Evolutionary conservation across 306 rosid genomes (phyloP).

Genomic region (barrel medic (Medicago truncatula)): DNA sequence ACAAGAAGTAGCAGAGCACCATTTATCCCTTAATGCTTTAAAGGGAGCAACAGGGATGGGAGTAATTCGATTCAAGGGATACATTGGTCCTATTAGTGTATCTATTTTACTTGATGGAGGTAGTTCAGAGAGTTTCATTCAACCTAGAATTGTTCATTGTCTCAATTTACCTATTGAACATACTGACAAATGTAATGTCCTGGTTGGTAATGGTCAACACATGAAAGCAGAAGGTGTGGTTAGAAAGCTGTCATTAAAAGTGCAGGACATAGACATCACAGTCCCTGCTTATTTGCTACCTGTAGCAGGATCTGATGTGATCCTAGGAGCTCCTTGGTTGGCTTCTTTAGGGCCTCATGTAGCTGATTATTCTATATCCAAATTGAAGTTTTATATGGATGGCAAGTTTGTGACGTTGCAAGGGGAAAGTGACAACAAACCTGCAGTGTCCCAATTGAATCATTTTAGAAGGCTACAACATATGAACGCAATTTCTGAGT

Average conservation of each 20-base stretch:
- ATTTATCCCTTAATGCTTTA: neutral
- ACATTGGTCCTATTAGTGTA: neutral
- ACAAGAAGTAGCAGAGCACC: neutral
- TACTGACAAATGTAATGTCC: neutral
- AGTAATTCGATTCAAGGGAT: neutral
- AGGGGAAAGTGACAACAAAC: no score
- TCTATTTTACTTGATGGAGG: neutral
- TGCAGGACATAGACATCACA: no score
- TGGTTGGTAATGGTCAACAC: neutral
- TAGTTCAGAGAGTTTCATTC: neutral
- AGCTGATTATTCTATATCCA: neutral
- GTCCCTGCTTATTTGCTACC: no score
- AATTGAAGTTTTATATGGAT: neutral
- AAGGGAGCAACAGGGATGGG: neutral
- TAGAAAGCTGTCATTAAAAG: no score
- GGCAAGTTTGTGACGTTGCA: neutral
- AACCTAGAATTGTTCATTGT: neutral
- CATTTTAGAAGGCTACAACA: neutral
- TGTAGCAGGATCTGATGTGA: no score
- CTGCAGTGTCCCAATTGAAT: neutral
- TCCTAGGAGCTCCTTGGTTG: no score
- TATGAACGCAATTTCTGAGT: neutral
- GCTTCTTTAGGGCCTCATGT: no score
- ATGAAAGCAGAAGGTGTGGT: no score
- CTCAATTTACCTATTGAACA: neutral